Conservation (phyloP, 2,329 filamentous ascomycete genomes). For the Epichloe typhina region DNA sequence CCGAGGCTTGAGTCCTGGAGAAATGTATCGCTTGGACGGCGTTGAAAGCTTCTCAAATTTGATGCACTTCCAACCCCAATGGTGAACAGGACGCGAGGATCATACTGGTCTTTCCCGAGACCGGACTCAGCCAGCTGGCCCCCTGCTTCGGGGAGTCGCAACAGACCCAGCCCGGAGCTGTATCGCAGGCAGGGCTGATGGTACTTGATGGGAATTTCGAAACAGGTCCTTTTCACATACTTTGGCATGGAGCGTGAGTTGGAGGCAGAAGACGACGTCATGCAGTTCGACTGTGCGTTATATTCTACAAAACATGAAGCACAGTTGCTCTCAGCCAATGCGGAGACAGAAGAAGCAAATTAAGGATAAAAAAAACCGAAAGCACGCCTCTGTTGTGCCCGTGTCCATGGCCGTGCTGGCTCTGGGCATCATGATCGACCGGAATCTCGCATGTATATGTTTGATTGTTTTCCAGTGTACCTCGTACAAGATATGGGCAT, state of each 20-base stretch:
- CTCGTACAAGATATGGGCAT: background rate
- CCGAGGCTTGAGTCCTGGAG: too few species aligned
- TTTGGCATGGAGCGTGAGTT: background rate
- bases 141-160: too few species aligned
- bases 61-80: too few species aligned
- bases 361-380: background rate
- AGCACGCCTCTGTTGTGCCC: background rate
- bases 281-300: background rate
- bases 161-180: too few species aligned
- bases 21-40: too few species aligned
- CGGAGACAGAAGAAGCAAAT: background rate
- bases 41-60: too few species aligned
- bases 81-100: too few species aligned
- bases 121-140: too few species aligned
- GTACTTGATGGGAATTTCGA: background rate
- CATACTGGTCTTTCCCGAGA: too few species aligned
- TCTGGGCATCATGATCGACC: background rate
- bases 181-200: background rate
- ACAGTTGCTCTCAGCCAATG: background rate
- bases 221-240: background rate
- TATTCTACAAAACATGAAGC: background rate
- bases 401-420: background rate
- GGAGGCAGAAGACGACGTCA: background rate
- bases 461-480: background rate
- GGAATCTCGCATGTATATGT: background rate